Evolutionary conservation across 768 basidiomycete species (phyloP), one percentile per base, ranked within the genome.

Genomic region (Austroboletus eburneus): DNA sequence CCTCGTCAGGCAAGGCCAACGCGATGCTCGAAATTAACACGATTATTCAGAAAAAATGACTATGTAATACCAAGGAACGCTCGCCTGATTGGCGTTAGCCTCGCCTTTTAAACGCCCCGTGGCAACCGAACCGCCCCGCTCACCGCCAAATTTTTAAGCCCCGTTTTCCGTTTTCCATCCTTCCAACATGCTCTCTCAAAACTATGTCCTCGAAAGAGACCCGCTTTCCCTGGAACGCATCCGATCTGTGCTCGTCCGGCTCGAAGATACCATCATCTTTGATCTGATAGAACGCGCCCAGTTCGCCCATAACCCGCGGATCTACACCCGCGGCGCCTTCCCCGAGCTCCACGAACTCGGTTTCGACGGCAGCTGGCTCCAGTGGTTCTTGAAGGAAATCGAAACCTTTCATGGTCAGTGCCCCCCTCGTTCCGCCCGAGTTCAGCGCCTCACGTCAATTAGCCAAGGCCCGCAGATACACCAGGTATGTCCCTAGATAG

Each of bases 261-360:
- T 99, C 20, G 96, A 99, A 64, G 96, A 99, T 58, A 99, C 95
- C 18, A 98, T 99, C 72, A 98, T 98, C 67, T 99, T 99, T 66
- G 84, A 80, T 41, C 78, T 98, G 46, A 99, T 99, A 59, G 96
- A 99, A 65, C 81, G 96, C 16, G 95, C 94, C 0, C 95, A 98
- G 64, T 99, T 97, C 61, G 91, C 91, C 0, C 86, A 91, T 63
- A 97, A 98, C 62, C 83, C 87, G 18, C 79, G 77, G 50, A 94
- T 96, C 48, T 99, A 99, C 70, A 73, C 83, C 43, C 76, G 76
- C 14, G 87, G 83, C 20, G 83, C 78, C 2, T 90, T 98, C 69
- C 66, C 81, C 29, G 89, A 94, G 67, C 75, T 96, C 34, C 75
- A 73, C 33, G 76, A 82, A 33, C 65, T 81, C 25, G 85, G 83